Percentiles rank a stretch among this genome's conserved stretches.
phyloP scores from a whole-genome alignment of 352 stramenopile species.

The Globisporangium nodosum region DNA sequence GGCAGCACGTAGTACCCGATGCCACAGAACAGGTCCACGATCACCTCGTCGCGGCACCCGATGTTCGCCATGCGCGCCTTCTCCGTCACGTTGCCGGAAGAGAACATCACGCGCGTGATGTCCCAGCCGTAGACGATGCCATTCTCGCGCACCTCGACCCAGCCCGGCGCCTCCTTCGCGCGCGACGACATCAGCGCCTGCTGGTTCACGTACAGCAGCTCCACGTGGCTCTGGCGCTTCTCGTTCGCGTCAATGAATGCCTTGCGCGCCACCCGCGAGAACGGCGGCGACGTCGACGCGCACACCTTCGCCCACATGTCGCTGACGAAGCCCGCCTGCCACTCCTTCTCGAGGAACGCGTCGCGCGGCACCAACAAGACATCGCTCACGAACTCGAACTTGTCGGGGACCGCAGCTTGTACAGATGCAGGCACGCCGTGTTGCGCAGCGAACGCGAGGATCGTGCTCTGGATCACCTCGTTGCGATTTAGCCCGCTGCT shows the following conservation, averaged over 20 bases:
- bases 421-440: conserved; percentile 33
- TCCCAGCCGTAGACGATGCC: conserved; percentile 94
- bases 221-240: conserved; percentile 75
- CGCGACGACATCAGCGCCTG: conserved; percentile 29
- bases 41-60: conserved; percentile 78
- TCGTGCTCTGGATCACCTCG: conserved; percentile 54
- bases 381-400: conserved; percentile 77
- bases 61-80: conserved; percentile 92
- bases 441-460: conserved; percentile 45
- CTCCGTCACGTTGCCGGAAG: conserved; percentile 94
- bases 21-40: conserved; percentile 96
- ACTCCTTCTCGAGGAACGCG: conserved; percentile 53
- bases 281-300: conserved; percentile 33
- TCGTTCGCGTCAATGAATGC: conserved; percentile 73
- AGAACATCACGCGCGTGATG: conserved; percentile 96
- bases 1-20: conserved; percentile 98
- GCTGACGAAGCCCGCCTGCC: conserved; percentile 31
- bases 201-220: conserved; percentile 59
- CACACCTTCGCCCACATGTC: conserved; percentile 72
- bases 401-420: conserved; percentile 38
- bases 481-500: conserved; percentile 65
- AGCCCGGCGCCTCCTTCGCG: conserved; percentile 36
- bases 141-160: conserved; percentile 91
- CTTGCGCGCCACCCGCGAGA: conserved; percentile 76
- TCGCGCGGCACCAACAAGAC: conserved; percentile 64